Base-by-base conservation (phyloP, 1,284 basidiomycete genomes). In the Pseudozyma tsukubaensis region DNA sequence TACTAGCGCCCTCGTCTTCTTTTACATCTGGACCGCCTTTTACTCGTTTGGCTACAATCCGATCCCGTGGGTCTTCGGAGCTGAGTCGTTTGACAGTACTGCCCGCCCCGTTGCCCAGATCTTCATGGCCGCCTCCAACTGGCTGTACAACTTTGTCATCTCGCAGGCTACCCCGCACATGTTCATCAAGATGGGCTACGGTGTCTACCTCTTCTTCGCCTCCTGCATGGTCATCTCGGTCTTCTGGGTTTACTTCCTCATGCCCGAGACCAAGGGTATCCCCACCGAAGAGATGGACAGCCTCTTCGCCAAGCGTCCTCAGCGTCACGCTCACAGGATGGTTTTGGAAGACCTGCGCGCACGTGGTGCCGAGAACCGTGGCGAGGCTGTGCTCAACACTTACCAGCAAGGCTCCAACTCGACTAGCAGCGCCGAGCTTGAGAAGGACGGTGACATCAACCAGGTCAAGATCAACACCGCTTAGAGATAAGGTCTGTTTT, bases 71-170 rank as follows among this genome's bases (percentile, higher is more conserved):
- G 72, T 79, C 21, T 45, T 67, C 52, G 56, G 59, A 13, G 39
- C 88, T 69, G 92, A 93, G 85, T 90, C 94, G 24, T 94, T 94
- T 84, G 91, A 93, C 11, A 86, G 93, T 24, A 91, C 91, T 3
- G 89, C 94, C 85, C 88, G 93, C 77, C 90, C 92, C 67, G 90
- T 91, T 79, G 94, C 93, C 58, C 92, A 94, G 9, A 89, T 92
- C 21, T 80, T 94, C 24, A 90, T 91, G 18, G 93, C 92, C 1
- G 90, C 92, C 1, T 92, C 91, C 45, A 92, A 92, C 83, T 93
- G 92, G 92, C 75, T 89, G 35, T 92, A 92, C 80, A 92, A 92
- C 70, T 92, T 91, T 91, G 72, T 19, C 88, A 86, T 74, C 45
- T 44, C 49, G 3, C 69, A 70, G 37, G 70, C 56, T 0, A 79